Conservation (phyloP, 495 filamentous ascomycete genomes). For the Penicillium mononematosum region DNA sequence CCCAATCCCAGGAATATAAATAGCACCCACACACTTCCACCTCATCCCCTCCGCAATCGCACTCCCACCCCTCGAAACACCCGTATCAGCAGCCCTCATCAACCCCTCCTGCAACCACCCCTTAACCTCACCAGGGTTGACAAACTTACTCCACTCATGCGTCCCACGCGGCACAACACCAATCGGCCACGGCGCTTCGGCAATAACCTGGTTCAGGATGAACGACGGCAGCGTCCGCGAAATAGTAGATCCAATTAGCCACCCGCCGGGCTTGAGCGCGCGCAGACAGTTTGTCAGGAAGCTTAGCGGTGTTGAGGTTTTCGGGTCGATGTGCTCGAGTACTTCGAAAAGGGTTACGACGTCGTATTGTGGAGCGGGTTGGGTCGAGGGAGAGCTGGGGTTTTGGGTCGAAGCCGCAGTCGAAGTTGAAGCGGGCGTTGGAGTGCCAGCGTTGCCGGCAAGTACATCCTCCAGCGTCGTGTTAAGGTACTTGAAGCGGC, state of each 20-base stretch:
- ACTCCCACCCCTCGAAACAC: constrained; percentile 50
- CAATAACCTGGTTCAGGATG: constrained; percentile 86
- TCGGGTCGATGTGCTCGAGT: constrained; percentile 74
- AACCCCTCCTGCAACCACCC: constrained; percentile 53
- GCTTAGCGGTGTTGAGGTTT: constrained; percentile 53
- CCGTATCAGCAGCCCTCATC: constrained; percentile 42
- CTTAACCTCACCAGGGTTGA: constrained; percentile 80
- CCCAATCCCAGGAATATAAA: constrained; percentile 87
- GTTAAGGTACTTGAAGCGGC: constrained; percentile 68
- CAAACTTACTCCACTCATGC: constrained; percentile 94
- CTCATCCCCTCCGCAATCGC: constrained; percentile 48
- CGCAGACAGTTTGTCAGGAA: constrained; percentile 68
- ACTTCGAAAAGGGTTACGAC: constrained; percentile 90
- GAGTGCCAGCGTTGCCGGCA: not conserved
- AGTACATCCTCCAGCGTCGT: constrained; percentile 67
- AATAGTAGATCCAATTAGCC: constrained; percentile 89
- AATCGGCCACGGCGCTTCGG: constrained; percentile 75
- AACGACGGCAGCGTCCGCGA: constrained; percentile 82
- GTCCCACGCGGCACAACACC: constrained; percentile 87
- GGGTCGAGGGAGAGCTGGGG: not conserved
- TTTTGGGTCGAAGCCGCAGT: not conserved
- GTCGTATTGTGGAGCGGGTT: constrained; percentile 52
- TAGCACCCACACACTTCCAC: constrained; percentile 66
- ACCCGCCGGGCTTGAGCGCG: constrained; percentile 86
- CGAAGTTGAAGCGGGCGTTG: not conserved